Conservation (phyloP, 2,329 filamentous ascomycete species). For the Atkinsonella hypoxylon region DNA sequence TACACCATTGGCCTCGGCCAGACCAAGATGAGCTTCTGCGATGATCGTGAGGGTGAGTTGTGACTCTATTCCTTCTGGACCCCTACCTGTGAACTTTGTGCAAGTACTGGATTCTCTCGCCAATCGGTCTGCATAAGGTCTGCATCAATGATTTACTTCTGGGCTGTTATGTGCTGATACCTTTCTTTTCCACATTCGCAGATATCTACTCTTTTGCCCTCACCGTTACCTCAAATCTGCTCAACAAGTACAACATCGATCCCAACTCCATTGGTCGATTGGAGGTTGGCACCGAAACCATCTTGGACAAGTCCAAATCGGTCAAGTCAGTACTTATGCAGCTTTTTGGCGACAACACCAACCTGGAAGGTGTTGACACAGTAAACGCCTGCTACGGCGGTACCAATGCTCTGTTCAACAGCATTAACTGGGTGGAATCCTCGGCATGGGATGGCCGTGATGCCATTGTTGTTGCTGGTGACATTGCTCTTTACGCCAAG, state of each 20-base stretch:
- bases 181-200: slow-evolving; percentile 20
- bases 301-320: slow-evolving; percentile 83
- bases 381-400: slow-evolving; percentile 81
- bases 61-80: slow-evolving; percentile 5
- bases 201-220: slow-evolving; percentile 82
- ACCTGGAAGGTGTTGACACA: slow-evolving; percentile 72
- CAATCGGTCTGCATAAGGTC: neutral
- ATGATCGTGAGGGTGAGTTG: slow-evolving; percentile 68
- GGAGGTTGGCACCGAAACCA: slow-evolving; percentile 76
- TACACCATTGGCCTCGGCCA: slow-evolving; percentile 87
- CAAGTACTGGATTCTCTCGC: neutral
- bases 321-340: slow-evolving; percentile 85
- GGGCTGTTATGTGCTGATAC: slow-evolving; percentile 1
- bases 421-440: slow-evolving; percentile 75
- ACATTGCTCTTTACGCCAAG: slow-evolving; percentile 80
- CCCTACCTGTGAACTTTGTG: neutral
- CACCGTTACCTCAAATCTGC: slow-evolving; percentile 64
- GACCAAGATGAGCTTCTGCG: slow-evolving; percentile 87
- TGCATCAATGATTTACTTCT: neutral
- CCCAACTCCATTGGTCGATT: slow-evolving; percentile 65
- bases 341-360: slow-evolving; percentile 73
- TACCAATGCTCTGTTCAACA: slow-evolving; percentile 76
- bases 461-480: slow-evolving; percentile 67
- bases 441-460: slow-evolving; percentile 78
- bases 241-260: slow-evolving; percentile 77